A percentile compares a stretch with the other conserved stretches of the same genome.
Conservation (phyloP, 169 alveolate species). For the Cryptosporidium ubiquitum region DNA sequence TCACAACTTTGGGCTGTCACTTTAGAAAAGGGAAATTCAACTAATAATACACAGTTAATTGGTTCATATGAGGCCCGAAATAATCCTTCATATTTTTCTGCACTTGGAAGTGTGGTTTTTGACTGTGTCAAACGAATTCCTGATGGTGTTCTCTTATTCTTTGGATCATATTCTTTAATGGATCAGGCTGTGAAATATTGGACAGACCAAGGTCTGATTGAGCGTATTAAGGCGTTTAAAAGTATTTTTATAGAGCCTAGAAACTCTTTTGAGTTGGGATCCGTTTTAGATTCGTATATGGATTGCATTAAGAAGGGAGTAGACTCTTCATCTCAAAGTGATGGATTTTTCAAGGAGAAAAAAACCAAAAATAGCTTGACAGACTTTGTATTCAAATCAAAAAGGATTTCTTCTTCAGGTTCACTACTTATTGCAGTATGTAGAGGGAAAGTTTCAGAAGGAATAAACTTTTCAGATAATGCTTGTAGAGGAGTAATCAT, state of each 20-base stretch:
- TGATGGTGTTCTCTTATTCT: constrained; percentile 88
- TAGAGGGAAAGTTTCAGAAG: constrained; percentile 95
- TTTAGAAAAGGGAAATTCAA: constrained; percentile 71
- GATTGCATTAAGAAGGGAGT: constrained; percentile 21
- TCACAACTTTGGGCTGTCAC: constrained; percentile 86
- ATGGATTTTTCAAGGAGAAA: not conserved
- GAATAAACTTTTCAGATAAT: constrained; percentile 92
- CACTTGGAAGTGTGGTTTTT: constrained; percentile 86
- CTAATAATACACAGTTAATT: constrained; percentile 79
- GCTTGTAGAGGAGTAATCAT: constrained; percentile 90
- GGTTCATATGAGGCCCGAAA: constrained; percentile 85
- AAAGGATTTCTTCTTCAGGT: constrained; percentile 79
- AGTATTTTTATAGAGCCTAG: constrained; percentile 78
- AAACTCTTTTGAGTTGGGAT: constrained; percentile 36
- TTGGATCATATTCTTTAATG: constrained; percentile 90
- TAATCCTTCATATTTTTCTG: constrained; percentile 80
- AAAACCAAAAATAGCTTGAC: constrained; percentile 7
- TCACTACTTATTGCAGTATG: constrained; percentile 93
- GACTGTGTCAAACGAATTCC: constrained; percentile 85
- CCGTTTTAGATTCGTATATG: constrained; percentile 54
- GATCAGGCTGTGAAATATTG: constrained; percentile 84
- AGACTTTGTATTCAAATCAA: constrained; percentile 27
- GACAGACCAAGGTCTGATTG: constrained; percentile 84
- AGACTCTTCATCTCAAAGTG: not conserved
- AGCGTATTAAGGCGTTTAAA: constrained; percentile 78